Evolutionary conservation across 2,329 filamentous ascomycete genomes (phyloP).

Genomic region (Chaetomium globosum): DNA sequence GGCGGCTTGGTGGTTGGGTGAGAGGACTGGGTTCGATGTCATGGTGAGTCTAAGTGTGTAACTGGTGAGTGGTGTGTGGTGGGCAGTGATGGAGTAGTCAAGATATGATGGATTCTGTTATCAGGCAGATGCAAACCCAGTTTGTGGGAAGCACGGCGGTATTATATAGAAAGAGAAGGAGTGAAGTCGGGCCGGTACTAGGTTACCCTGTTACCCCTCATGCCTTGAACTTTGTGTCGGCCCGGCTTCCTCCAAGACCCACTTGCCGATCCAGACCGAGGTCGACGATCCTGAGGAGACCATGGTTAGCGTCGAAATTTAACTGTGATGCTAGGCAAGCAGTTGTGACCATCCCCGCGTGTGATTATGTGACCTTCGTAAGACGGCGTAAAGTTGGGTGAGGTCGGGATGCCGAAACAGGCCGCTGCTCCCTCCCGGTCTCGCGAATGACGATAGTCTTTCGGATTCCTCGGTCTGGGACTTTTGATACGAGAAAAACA

Average conservation of each 20-base stretch:
- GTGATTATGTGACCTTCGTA: neutral
- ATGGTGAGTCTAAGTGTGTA: neutral
- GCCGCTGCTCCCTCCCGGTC: too few relatives aligned
- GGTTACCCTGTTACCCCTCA: conserved; percentile 19
- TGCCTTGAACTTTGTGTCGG: neutral
- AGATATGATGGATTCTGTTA: neutral
- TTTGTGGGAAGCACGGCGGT: neutral
- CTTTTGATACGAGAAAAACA: conserved; percentile 8
- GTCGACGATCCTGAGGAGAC: neutral
- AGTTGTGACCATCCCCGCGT: neutral
- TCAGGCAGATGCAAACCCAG: neutral
- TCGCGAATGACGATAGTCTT: too few relatives aligned
- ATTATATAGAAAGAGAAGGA: neutral
- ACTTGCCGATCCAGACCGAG: neutral
- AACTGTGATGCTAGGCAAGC: neutral
- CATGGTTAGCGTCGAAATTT: neutral
- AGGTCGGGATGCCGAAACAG: too few relatives aligned
- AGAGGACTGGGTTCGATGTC: neutral
- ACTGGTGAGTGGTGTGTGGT: neutral
- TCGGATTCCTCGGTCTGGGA: too few relatives aligned
- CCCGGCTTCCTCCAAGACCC: conserved; percentile 1
- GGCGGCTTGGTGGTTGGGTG: conserved; percentile 8
- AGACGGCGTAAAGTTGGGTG: neutral
- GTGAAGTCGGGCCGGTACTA: neutral
- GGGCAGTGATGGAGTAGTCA: neutral